Percentiles rank a stretch among this genome's conserved stretches.
These are phyloP conservation scores for Pseudocercospora vitis DNA, from an alignment of 2,329 filamentous ascomycete species.

Conservation along the genomic window DNA sequence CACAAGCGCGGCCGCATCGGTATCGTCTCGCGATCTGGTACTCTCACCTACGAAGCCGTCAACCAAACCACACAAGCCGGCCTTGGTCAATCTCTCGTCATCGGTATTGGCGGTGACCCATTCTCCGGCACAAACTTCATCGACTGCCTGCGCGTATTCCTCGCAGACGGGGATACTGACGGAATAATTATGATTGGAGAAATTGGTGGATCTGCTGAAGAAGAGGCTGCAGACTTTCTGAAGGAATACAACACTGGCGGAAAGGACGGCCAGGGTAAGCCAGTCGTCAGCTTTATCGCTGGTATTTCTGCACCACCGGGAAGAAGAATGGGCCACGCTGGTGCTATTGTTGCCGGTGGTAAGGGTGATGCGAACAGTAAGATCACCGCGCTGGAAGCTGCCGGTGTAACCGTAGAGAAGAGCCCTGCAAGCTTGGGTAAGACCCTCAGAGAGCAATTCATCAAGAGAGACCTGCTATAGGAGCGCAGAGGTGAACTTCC, in stretches of 20 bases:
- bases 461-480: conserved; percentile 91
- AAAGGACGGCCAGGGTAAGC: conserved; percentile 68
- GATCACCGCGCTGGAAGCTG: conserved; percentile 89
- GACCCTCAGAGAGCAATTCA: conserved; percentile 91
- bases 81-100: conserved; percentile 94
- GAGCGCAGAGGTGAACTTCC: background rate
- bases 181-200: conserved; percentile 99
- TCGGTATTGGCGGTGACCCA: conserved; percentile 97
- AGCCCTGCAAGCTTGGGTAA: conserved; percentile 90
- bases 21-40: conserved; percentile 97
- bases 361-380: conserved; percentile 98
- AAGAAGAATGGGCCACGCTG: conserved; percentile 97
- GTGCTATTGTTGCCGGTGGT: conserved; percentile 94
- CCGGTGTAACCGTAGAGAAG: conserved; percentile 94
- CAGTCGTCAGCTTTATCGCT: conserved; percentile 96
- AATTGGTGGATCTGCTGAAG: conserved; percentile 95
- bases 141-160: conserved; percentile 96
- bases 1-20: conserved; percentile 99
- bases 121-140: conserved; percentile 99
- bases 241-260: conserved; percentile 76
- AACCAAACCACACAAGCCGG: conserved; percentile 98
- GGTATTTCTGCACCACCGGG: conserved; percentile 96
- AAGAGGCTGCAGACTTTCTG: conserved; percentile 96
- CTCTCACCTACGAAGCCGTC: conserved; percentile 98
- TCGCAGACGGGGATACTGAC: conserved; percentile 92